A percentile compares a stretch with the other conserved stretches of the same genome.
Evolutionary conservation across 345 rosid species (phyloP).

Genomic region (Laguncularia racemosa): DNA sequence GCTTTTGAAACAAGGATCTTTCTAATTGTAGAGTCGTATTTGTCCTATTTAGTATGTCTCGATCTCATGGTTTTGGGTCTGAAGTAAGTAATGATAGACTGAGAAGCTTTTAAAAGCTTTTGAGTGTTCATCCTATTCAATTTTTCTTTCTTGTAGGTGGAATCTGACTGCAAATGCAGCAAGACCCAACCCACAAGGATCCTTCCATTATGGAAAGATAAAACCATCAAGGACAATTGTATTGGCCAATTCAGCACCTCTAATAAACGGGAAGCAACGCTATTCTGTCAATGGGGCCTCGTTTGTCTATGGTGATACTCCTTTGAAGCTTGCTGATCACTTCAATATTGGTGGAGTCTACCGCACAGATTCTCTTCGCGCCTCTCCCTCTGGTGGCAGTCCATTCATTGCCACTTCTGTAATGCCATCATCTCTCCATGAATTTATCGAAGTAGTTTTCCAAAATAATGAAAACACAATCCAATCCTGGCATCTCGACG

Average conservation of each 20-base stretch:
- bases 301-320: constrained; percentile 15
- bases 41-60: neutral
- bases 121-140: neutral
- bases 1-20: neutral
- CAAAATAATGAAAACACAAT: constrained; percentile 16
- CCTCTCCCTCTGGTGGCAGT: constrained; percentile 10
- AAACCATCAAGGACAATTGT: constrained; percentile 12
- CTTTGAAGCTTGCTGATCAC: constrained; percentile 21
- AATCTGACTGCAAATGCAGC: constrained; percentile 24
- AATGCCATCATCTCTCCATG: constrained; percentile 12
- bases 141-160: constrained; percentile 13
- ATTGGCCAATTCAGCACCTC: constrained; percentile 18
- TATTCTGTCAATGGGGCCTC: constrained; percentile 17
- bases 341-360: constrained; percentile 19
- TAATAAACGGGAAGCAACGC: constrained; percentile 20
- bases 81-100: no score
- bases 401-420: constrained; percentile 15
- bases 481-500: constrained; percentile 25
- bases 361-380: constrained; percentile 12
- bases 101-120: no score
- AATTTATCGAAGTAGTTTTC: constrained; percentile 18
- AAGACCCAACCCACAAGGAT: constrained; percentile 24
- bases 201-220: constrained; percentile 21
- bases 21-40: neutral
- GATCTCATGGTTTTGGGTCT: no score